Percentiles rank a stretch among this genome's conserved stretches.
phyloP scores from a whole-genome alignment of 176 grass and related monocot species.

The Aegilops sharonensis region DNA sequence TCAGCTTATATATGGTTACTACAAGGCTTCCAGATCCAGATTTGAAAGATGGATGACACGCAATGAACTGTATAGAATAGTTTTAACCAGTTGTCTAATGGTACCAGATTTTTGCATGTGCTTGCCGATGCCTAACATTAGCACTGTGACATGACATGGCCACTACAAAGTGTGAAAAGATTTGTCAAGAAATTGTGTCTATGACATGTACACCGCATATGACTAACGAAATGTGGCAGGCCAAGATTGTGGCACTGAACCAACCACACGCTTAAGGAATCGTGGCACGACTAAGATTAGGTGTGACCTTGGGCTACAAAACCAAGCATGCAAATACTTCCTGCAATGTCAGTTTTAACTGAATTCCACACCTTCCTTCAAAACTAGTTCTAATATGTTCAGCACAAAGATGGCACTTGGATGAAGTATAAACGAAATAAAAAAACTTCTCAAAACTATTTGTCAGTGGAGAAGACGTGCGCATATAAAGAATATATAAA shows the following conservation, averaged over 20 bases:
- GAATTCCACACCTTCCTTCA: neutral
- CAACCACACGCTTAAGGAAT: neutral
- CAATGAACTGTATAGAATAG: neutral
- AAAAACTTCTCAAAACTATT: neutral
- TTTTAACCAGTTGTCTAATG: slow-evolving; percentile 6
- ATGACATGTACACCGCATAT: neutral
- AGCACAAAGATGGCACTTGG: neutral
- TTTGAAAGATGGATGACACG: neutral
- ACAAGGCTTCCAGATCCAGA: neutral
- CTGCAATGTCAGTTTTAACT: neutral
- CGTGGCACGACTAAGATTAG: neutral
- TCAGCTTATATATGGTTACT: neutral
- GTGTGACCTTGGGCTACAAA: neutral
- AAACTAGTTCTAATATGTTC: neutral
- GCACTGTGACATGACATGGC: no score
- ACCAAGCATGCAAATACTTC: neutral
- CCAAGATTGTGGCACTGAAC: neutral
- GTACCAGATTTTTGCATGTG: slow-evolving; percentile 6
- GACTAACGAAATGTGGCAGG: neutral
- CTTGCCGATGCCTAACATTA: no score
- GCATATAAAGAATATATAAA: slow-evolving; percentile 26
- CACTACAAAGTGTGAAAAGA: no score
- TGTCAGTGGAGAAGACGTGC: neutral
- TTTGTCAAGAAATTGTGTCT: no score
- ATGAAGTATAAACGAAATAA: neutral